Percentiles rank a stretch among this genome's conserved stretches.
These are phyloP conservation scores for Yamadazyma scolyti DNA, from an alignment of 805 yeast genomes.

Conservation along the genomic window DNA sequence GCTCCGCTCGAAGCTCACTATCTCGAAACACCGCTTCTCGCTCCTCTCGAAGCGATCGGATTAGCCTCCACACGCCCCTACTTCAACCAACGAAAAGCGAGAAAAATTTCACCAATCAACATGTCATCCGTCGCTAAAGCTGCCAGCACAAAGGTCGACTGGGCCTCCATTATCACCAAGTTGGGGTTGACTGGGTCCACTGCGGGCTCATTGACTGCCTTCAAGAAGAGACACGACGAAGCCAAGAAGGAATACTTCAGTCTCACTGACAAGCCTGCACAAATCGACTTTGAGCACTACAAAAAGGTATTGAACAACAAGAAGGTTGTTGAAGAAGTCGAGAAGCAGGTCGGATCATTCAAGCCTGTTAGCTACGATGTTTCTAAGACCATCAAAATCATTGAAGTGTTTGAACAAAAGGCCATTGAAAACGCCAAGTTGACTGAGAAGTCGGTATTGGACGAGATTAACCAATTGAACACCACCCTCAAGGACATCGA, in stretches of 20 bases:
- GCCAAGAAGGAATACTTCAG: conserved; percentile 80
- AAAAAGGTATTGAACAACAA: conserved; percentile 77
- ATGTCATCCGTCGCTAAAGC: conserved; percentile 47
- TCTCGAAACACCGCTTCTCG: too few relatives aligned
- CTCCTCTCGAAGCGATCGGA: too few relatives aligned
- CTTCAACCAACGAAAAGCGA: too few relatives aligned
- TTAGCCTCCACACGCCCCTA: too few relatives aligned
- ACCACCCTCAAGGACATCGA: conserved; percentile 91
- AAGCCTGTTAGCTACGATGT: conserved; percentile 84
- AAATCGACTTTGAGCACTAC: conserved; percentile 80
- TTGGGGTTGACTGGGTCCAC: conserved; percentile 93
- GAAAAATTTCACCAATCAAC: background rate
- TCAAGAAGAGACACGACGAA: conserved; percentile 98
- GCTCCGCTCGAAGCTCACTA: too few relatives aligned
- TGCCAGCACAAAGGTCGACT: conserved; percentile 85
- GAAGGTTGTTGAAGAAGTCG: conserved; percentile 74
- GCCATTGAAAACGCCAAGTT: conserved; percentile 93
- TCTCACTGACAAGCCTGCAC: conserved; percentile 67
- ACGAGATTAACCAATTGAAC: conserved; percentile 81
- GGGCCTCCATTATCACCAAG: conserved; percentile 86
- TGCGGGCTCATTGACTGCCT: conserved; percentile 80
- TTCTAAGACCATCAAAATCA: conserved; percentile 84
- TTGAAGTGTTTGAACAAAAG: conserved; percentile 89
- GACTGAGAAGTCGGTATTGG: conserved; percentile 84
- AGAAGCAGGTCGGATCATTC: conserved; percentile 70